These are phyloP conservation scores for Exophiala calicioides DNA, from an alignment of 2,329 filamentous ascomycete genomes.

Conservation along the genomic window DNA sequence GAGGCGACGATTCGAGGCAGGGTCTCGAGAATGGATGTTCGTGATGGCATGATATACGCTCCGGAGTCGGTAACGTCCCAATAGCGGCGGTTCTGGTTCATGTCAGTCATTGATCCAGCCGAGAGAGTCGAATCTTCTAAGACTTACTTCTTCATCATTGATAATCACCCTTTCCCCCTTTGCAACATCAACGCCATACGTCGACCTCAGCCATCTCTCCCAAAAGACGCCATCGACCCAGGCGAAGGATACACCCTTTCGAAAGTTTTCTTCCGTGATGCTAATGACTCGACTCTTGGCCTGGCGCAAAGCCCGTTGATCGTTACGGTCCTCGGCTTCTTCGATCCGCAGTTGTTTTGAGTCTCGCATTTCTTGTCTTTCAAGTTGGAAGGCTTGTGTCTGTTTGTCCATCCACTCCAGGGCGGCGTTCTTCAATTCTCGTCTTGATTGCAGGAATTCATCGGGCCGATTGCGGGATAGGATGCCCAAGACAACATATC, in stretches of 20 bases:
- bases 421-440: conserved; percentile 93
- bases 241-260: conserved; percentile 88
- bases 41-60: conserved; percentile 83
- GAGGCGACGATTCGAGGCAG: conserved; percentile 53
- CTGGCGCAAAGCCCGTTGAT: conserved; percentile 79
- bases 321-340: conserved; percentile 89
- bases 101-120: conserved; percentile 39
- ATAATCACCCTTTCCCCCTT: conserved; percentile 92
- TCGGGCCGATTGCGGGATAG: conserved; percentile 77
- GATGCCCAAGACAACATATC: conserved; percentile 90
- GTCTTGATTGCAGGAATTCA: conserved; percentile 73
- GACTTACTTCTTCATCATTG: conserved; percentile 91
- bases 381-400: conserved; percentile 84
- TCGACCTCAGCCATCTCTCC: conserved; percentile 95
- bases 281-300: conserved; percentile 91
- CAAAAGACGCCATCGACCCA: conserved; percentile 98
- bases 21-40: conserved; percentile 88
- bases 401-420: conserved; percentile 99
- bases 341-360: conserved; percentile 94
- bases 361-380: conserved; percentile 89
- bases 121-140: too few species aligned
- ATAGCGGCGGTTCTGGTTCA: conserved; percentile 76
- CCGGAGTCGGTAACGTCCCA: conserved; percentile 92
- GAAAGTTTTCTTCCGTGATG: conserved; percentile 76
- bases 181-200: conserved; percentile 83